Evolutionary conservation across 1,139 yeast species (phyloP).

Genomic region (Sugiyamaella xylanicola): DNA sequence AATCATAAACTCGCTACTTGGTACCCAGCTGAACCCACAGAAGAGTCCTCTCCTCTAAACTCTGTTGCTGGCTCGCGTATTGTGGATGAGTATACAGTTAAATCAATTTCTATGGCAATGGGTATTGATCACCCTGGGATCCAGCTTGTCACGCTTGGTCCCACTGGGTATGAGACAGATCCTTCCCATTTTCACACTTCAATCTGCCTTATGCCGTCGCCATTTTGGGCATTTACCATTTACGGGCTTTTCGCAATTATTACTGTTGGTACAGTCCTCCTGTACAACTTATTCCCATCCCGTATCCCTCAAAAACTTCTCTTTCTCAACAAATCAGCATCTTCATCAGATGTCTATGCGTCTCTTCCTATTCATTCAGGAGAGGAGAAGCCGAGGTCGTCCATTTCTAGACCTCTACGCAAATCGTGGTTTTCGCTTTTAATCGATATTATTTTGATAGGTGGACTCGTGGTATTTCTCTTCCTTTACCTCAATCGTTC

Average conservation of each 20-base stretch:
- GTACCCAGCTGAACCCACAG: constrained; percentile 8
- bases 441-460: constrained; percentile 6
- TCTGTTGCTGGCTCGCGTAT: constrained; percentile 17
- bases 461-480: constrained; percentile 1
- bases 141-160: constrained; percentile 66
- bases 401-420: not conserved
- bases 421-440: constrained; percentile 7
- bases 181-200: constrained; percentile 49
- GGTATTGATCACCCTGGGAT: constrained; percentile 85
- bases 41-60: constrained; percentile 22
- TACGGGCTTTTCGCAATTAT: constrained; percentile 35
- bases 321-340: not conserved
- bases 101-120: constrained; percentile 90
- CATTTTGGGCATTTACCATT: constrained; percentile 52
- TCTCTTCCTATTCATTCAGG: constrained; percentile 8
- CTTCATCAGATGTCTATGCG: not conserved
- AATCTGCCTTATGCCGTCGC: constrained; percentile 73
- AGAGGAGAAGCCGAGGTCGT: constrained; percentile 3
- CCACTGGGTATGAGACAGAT: constrained; percentile 21
- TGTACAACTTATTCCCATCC: constrained; percentile 26
- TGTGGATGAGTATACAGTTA: constrained; percentile 76
- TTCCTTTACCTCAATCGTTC: constrained; percentile 19
- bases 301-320: constrained; percentile 8
- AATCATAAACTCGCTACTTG: constrained; percentile 2
- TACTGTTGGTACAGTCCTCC: constrained; percentile 25